Base-by-base conservation (phyloP, 177 flowering plant species). In the Vitis hybrid region DNA sequence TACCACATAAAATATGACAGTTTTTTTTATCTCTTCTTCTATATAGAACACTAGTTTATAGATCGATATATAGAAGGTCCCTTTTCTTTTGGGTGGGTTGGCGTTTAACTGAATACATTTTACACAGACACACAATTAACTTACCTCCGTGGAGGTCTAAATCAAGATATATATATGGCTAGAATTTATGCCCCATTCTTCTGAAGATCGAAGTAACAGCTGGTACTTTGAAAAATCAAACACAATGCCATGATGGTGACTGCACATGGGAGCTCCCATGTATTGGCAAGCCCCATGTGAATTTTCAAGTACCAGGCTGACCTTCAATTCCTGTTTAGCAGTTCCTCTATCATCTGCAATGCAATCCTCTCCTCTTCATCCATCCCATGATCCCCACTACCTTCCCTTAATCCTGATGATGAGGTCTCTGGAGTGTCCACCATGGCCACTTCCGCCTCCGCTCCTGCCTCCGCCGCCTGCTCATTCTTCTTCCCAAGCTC, bases 321-420 rank as follows among this genome's bases (percentile, higher is more conserved):
- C 45, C 45, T 39, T 80, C 72, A 89, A 67, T 82, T 87, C 81
- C 83, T 68, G 73, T 83, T 85, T 31, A 94, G 83, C 4, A 94
- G 84, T 60, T 94, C 98, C 62, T 94, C 98, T 45, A 94, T 89
- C 98, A 94, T 94, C 65, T 94, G 97, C 81, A 91, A 65, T 12
- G 98, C 97, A 73, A 85, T 72, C 55, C 78, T 84, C 51, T 92
- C 90, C 70, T 94, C 97, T 69, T 91, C 98, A 48, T 79, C 83
- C 57, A 81, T 64, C 56, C 79, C 87, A 16, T 10, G n/a, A 1
- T 2, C 51, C 3, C 11, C 50, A 16, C 51, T 56, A 61, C 29
- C 64, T 16, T 55, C 70, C 5, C 62, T 15, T 19, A 62, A 52
- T 3, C 45, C 29, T 14, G 52, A 49, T 14, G 20, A 33, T 15